Percentiles rank a stretch among this genome's conserved stretches.
These are phyloP conservation scores for Crithidia thermophila DNA, from an alignment of 208 protist genomes.

Conservation along the genomic window DNA sequence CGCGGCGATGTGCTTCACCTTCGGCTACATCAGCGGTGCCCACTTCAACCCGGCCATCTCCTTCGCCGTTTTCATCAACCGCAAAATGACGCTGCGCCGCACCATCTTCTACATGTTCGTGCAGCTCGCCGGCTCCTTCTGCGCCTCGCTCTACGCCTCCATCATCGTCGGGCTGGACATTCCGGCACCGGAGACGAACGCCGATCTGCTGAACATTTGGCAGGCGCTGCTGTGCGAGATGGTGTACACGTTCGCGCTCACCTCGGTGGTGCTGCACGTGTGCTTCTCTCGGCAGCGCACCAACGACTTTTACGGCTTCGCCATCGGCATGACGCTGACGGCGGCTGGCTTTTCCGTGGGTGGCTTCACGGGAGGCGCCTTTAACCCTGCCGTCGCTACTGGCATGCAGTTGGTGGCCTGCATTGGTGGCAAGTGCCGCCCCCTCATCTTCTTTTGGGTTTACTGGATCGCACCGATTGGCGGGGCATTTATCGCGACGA, in stretches of 20 bases:
- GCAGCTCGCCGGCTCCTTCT: slow-evolving; percentile 79
- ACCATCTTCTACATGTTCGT: slow-evolving; percentile 69
- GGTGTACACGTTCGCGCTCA: slow-evolving; percentile 84
- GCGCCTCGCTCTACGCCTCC: slow-evolving; percentile 70
- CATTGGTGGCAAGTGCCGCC: slow-evolving; percentile 70
- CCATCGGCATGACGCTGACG: slow-evolving; percentile 73
- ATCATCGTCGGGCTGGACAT: slow-evolving; percentile 82
- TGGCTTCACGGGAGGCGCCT: slow-evolving; percentile 66
- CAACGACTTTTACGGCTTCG: slow-evolving; percentile 88
- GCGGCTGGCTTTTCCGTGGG: slow-evolving; percentile 75
- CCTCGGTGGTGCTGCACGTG: slow-evolving; percentile 81
- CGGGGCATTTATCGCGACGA: slow-evolving; percentile 78
- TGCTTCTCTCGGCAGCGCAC: slow-evolving; percentile 81
- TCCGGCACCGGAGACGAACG: slow-evolving; percentile 47
- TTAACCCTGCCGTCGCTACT: slow-evolving; percentile 84
- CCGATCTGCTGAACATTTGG: slow-evolving; percentile 54
- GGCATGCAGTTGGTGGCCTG: slow-evolving; percentile 74
- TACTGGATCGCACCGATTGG: slow-evolving; percentile 88
- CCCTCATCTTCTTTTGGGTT: slow-evolving; percentile 76
- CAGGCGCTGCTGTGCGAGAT: slow-evolving; percentile 74
- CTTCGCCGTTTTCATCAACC: slow-evolving; percentile 86
- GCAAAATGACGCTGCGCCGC: slow-evolving; percentile 70
- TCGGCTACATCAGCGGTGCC: slow-evolving; percentile 92
- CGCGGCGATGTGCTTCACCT: slow-evolving; percentile 89
- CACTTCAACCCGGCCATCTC: slow-evolving; percentile 95